Percentiles rank a stretch among this genome's conserved stretches.
Conservation (phyloP, 345 rosid species). For the Populus tremula region DNA sequence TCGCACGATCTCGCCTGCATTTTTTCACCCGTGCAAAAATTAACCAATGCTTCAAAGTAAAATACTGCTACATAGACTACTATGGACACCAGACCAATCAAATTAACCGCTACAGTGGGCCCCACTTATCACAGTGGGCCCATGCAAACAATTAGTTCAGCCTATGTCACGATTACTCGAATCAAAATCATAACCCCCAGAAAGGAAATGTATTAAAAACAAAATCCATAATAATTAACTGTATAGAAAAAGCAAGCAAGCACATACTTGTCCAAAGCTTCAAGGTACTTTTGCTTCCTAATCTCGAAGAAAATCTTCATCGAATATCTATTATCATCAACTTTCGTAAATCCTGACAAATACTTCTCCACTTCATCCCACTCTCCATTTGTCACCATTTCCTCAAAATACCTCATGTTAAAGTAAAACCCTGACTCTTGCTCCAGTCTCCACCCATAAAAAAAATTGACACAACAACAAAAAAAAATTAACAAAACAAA, state of each 20-base stretch:
- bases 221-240: neutral
- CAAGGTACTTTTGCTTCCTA: conserved; percentile 87
- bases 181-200: neutral
- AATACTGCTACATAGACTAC: neutral
- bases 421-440: conserved; percentile 84
- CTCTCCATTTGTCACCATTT: conserved; percentile 81
- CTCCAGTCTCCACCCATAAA: conserved; percentile 54
- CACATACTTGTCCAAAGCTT: conserved; percentile 80
- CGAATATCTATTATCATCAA: conserved; percentile 82
- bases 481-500: conserved; percentile 2
- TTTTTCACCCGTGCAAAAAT: neutral
- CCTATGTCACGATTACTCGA: neutral
- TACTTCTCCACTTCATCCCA: conserved; percentile 91
- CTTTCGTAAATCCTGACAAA: conserved; percentile 73
- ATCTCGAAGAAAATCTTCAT: conserved; percentile 91
- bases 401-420: conserved; percentile 82
- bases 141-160: neutral
- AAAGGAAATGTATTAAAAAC: neutral
- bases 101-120: neutral
- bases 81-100: neutral
- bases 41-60: neutral
- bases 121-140: neutral
- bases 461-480: neutral
- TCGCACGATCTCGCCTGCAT: conserved; percentile 72
- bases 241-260: neutral